A percentile compares a stretch with the other conserved stretches of the same genome.
Evolutionary conservation across 805 yeast species (phyloP).

Genomic region (Wickerhamomyces sydowiorum): DNA sequence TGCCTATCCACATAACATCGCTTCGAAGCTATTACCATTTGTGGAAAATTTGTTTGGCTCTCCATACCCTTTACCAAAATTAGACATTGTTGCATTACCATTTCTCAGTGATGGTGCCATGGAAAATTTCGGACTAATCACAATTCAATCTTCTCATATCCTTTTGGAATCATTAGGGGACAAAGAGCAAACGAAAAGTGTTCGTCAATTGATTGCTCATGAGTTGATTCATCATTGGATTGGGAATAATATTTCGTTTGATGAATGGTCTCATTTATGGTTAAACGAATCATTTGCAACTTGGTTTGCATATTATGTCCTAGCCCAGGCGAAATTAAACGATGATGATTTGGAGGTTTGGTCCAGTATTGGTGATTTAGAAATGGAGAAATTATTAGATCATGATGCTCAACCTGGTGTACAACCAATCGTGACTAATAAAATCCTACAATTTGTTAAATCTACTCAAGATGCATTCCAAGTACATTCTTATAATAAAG

Average conservation of each 20-base stretch:
- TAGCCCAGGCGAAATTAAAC: slow-evolving; percentile 25
- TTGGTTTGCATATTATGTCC: slow-evolving; percentile 50
- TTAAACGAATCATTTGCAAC: slow-evolving; percentile 78
- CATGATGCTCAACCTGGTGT: slow-evolving; percentile 27
- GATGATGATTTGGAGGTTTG: slow-evolving; percentile 25
- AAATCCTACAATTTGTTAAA: slow-evolving; percentile 25
- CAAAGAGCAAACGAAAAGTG: slow-evolving; percentile 23
- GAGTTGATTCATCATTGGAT: slow-evolving; percentile 80
- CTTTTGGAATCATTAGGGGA: slow-evolving; percentile 29
- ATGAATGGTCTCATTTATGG: slow-evolving; percentile 67
- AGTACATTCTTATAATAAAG: slow-evolving; percentile 50
- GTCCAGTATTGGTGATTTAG: slow-evolving; percentile 25
- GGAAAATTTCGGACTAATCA: slow-evolving; percentile 73
- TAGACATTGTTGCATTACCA: slow-evolving; percentile 67
- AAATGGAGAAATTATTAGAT: slow-evolving; percentile 29
- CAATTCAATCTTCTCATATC: slow-evolving; percentile 48
- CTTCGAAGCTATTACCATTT: slow-evolving; percentile 41
- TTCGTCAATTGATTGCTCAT: slow-evolving; percentile 59
- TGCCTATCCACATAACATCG: slow-evolving; percentile 42
- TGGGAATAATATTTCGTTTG: slow-evolving; percentile 63
- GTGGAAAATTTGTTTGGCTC: slow-evolving; percentile 38
- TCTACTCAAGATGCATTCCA: slow-evolving; percentile 44
- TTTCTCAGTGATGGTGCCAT: slow-evolving; percentile 72
- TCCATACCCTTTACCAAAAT: slow-evolving; percentile 52
- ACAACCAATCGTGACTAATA: slow-evolving; percentile 29